Conservation (phyloP, 1,139 yeast species). For the Hemisphaericaspora subhashii region DNA sequence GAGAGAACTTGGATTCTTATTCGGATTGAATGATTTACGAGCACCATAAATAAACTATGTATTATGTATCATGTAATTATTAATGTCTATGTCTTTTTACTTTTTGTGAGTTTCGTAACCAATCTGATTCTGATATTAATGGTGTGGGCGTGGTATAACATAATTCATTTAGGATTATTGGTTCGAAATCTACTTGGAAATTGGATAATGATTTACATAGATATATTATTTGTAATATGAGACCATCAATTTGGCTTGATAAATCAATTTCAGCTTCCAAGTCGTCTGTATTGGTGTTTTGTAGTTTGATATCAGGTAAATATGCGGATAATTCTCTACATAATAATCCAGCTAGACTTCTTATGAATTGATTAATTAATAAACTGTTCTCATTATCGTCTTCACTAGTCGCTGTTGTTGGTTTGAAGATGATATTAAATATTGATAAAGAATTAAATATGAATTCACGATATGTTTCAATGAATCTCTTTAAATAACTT, state of each 20-base stretch:
- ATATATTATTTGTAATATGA: constrained; percentile 71
- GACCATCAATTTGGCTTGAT: constrained; percentile 54
- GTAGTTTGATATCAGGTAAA: constrained; percentile 23
- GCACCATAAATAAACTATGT: neutral
- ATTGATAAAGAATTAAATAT: constrained; percentile 72
- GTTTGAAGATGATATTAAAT: constrained; percentile 59
- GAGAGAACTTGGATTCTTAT: constrained; percentile 73
- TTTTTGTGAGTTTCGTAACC: constrained; percentile 38
- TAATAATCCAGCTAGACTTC: constrained; percentile 30
- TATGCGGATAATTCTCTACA: constrained; percentile 26
- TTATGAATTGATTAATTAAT: constrained; percentile 34
- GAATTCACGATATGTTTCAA: constrained; percentile 83
- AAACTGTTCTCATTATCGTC: constrained; percentile 25
- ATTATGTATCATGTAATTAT: neutral
- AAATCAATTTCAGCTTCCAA: constrained; percentile 29
- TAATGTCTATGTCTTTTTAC: constrained; percentile 32
- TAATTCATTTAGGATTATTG: constrained; percentile 41
- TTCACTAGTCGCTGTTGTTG: constrained; percentile 11
- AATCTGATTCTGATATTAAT: constrained; percentile 32
- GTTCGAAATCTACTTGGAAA: constrained; percentile 67
- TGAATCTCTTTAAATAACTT: constrained; percentile 70
- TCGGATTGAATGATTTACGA: constrained; percentile 55
- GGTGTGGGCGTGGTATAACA: constrained; percentile 19
- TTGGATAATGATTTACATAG: constrained; percentile 74
- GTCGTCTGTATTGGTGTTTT: constrained; percentile 11